Conservation (phyloP, 768 basidiomycete species). For the Favolaschia claudopus region DNA sequence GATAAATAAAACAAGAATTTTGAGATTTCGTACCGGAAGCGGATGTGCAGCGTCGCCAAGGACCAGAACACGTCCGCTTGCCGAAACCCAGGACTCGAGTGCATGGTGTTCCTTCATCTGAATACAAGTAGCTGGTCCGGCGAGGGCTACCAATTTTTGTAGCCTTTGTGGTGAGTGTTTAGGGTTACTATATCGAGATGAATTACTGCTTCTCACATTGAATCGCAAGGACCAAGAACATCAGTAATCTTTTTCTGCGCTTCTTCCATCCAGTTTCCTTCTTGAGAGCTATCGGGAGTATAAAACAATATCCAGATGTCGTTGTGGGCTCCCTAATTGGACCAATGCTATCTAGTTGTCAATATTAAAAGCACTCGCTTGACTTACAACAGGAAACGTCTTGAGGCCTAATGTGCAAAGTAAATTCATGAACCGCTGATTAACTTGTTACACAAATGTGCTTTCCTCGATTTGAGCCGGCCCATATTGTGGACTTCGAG, state of each 20-base stretch:
- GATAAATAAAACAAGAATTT: neutral
- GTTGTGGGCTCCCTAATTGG: neutral
- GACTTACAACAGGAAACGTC: no score
- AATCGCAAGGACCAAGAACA: constrained; percentile 6
- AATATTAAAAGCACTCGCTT: no score
- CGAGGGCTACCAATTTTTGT: constrained; percentile 1
- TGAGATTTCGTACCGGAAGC: constrained; percentile 2
- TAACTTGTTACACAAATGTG: no score
- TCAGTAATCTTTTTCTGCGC: neutral
- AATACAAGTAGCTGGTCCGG: constrained; percentile 3
- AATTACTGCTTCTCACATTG: neutral
- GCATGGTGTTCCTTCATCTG: constrained; percentile 5
- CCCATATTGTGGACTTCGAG: no score
- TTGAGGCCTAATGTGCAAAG: no score
- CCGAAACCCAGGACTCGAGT: constrained; percentile 17
- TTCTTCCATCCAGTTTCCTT: constrained; percentile 1
- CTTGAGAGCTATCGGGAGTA: constrained; percentile 7
- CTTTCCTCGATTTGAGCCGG: no score
- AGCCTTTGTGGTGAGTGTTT: neutral
- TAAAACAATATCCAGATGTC: neutral
- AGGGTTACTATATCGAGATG: neutral
- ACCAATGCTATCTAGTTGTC: no score
- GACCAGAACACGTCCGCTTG: constrained; percentile 9
- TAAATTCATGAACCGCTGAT: no score
- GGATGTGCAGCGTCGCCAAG: constrained; percentile 21